Evolutionary conservation across 1,284 basidiomycete species (phyloP), one percentile per base, ranked within the genome.

Genomic region (Pascua guehoae): DNA sequence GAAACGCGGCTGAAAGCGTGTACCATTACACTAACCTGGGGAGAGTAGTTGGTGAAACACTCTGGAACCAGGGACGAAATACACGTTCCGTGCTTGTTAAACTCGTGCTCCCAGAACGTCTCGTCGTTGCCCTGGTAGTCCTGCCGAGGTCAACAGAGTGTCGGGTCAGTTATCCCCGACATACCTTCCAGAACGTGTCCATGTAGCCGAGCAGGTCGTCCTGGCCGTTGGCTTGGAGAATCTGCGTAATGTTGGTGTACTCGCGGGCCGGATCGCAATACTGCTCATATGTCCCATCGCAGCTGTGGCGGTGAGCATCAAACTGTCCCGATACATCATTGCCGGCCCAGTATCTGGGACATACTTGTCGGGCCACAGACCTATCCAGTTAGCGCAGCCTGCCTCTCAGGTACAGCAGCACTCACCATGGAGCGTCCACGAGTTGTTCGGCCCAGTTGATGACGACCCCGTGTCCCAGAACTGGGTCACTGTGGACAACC

Each of bases 211-310:
- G 75, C 0, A 86, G 85, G 39, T 81, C 80, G 40, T 78, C 79
- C 16, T 85, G 84, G 2, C 85, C 86, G 57, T 85, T 82, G 15
- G 75, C 70, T 8, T 76, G 74, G 44, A 91, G 79, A 42, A 89
- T 79, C 17, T 75, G 65, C 16, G 79, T 54, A 57, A 89, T 86
- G 64, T 82, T 80, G 32, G 80, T 82, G 66, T 88, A 85, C 40
- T 74, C 81, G 18, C 87, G 81, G 15, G 83, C 82, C 0, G 84
- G 64, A 70, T 89, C 88, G 67, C 89, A 91, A 66, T 81, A 81
- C 60, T 81, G 69, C 5, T 74, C 66, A 70, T 82, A 89, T 7
- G 84, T 83, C 15, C 81, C 82, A 73, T 89, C 86, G 66, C 88
- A 89, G 67, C 39, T 46, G 45, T 5, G 5, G 17, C 24, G 24